Evolutionary conservation across 768 basidiomycete species (phyloP).

Genomic region (Terana coerulea): DNA sequence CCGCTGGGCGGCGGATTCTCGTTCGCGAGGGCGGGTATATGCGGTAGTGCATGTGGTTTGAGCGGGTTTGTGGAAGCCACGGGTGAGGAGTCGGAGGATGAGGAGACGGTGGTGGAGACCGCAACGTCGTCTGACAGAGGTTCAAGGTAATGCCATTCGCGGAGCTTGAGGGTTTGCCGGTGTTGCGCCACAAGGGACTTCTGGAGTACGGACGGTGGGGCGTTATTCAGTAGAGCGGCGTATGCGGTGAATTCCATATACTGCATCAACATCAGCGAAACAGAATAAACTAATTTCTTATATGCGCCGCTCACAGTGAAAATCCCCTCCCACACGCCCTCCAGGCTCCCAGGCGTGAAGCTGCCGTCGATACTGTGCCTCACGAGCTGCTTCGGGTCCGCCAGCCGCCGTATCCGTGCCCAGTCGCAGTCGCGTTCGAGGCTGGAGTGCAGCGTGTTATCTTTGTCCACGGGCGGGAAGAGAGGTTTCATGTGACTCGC

Average conservation of each 20-base stretch:
- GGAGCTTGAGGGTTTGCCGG: constrained; percentile 85
- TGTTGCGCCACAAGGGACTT: constrained; percentile 77
- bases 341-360: constrained; percentile 64
- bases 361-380: constrained; percentile 37
- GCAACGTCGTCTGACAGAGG: constrained; percentile 23
- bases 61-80: too few species aligned
- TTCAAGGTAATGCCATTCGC: constrained; percentile 60
- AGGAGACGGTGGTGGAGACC: too few species aligned
- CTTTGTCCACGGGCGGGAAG: constrained; percentile 18
- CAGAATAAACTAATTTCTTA: neutral
- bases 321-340: constrained; percentile 78
- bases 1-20: constrained; percentile 36
- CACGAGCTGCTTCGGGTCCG: constrained; percentile 36
- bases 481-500: constrained; percentile 24
- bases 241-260: constrained; percentile 87
- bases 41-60: neutral
- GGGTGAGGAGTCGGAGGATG: too few species aligned
- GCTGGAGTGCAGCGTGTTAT: constrained; percentile 24
- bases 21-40: too few species aligned
- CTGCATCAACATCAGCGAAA: constrained; percentile 32
- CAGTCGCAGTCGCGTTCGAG: constrained; percentile 72
- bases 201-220: constrained; percentile 59
- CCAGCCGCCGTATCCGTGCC: constrained; percentile 32
- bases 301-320: constrained; percentile 61
- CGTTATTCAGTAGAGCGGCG: constrained; percentile 69